Conservation (phyloP, 176 grass and related monocot species). For the Hordeum marinum region DNA sequence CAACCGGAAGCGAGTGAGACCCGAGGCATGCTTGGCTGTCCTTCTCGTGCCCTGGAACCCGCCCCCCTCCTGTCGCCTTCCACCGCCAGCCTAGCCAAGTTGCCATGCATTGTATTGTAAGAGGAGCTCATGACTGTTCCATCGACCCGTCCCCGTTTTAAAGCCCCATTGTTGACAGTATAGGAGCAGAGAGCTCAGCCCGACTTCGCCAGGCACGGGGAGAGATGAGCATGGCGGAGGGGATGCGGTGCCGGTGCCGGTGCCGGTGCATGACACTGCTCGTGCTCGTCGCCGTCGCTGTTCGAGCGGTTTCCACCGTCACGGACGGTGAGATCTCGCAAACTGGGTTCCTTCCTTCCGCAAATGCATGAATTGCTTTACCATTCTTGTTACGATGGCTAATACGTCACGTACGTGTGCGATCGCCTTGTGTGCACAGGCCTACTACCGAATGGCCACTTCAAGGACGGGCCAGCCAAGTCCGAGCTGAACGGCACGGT, state of each 20-base stretch:
- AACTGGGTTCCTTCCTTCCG: neutral
- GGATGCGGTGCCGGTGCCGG: neutral
- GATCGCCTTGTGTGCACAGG: slow-evolving; percentile 1
- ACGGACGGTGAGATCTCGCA: slow-evolving; percentile 20
- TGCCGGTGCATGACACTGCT: neutral
- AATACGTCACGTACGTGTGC: neutral
- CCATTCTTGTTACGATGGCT: neutral
- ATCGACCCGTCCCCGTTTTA: neutral
- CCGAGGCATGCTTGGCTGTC: neutral
- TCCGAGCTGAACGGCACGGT: slow-evolving; percentile 41
- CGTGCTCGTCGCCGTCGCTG: neutral
- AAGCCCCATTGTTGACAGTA: neutral
- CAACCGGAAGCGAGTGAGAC: neutral
- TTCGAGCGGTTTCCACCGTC: neutral
- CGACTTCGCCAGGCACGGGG: neutral
- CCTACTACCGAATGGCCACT: slow-evolving; percentile 48
- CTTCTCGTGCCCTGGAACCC: neutral
- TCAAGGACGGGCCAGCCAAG: slow-evolving; percentile 35
- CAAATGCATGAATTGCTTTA: neutral
- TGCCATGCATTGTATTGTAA: neutral
- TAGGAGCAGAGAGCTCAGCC: neutral
- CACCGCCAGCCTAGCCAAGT: neutral
- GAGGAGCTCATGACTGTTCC: neutral
- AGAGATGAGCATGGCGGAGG: neutral
- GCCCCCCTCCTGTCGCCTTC: neutral